Conservation (phyloP, 2,329 filamentous ascomycete genomes). For the Ophiostoma populinum region DNA sequence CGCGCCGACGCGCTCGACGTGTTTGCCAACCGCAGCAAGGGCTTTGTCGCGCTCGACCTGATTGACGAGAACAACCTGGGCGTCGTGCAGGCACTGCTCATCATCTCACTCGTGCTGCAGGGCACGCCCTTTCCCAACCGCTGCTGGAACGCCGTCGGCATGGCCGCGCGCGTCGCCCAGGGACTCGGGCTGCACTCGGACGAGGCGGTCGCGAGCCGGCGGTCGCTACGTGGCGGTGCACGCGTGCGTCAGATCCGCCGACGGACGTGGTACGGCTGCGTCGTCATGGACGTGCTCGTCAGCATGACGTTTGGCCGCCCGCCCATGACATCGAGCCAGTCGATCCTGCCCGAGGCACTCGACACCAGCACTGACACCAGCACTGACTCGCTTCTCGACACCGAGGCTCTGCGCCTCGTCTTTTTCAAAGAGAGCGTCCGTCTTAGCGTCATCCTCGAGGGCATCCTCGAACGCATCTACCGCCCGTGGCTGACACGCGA, state of each 20-base stretch:
- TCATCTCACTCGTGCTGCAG: constrained; percentile 22
- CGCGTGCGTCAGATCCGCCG: too few species aligned
- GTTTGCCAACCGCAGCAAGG: constrained; percentile 20
- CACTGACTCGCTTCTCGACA: background rate
- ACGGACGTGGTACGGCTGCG: constrained; percentile 8
- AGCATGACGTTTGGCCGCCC: constrained; percentile 10
- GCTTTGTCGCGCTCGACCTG: constrained; percentile 21
- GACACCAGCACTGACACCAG: background rate
- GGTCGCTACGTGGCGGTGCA: too few species aligned
- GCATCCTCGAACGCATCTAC: constrained; percentile 8
- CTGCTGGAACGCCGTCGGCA: constrained; percentile 25
- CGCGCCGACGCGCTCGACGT: constrained; percentile 16
- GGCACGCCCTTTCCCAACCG: constrained; percentile 22
- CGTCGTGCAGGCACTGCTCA: constrained; percentile 15
- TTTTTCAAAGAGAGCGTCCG: constrained; percentile 6
- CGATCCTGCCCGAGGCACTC: constrained; percentile 5
- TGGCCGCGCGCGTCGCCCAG: constrained; percentile 24
- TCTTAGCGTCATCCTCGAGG: constrained; percentile 7
- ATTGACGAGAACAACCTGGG: constrained; percentile 22
- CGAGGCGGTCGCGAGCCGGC: constrained; percentile 4
- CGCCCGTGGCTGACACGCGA: constrained; percentile 7
- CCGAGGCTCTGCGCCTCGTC: constrained; percentile 3
- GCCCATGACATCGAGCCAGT: constrained; percentile 6
- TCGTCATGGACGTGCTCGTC: constrained; percentile 8
- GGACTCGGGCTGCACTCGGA: constrained; percentile 24